Evolutionary conservation across 108 stramenopile species (phyloP).

Genomic region (Conticribra guillardii): DNA sequence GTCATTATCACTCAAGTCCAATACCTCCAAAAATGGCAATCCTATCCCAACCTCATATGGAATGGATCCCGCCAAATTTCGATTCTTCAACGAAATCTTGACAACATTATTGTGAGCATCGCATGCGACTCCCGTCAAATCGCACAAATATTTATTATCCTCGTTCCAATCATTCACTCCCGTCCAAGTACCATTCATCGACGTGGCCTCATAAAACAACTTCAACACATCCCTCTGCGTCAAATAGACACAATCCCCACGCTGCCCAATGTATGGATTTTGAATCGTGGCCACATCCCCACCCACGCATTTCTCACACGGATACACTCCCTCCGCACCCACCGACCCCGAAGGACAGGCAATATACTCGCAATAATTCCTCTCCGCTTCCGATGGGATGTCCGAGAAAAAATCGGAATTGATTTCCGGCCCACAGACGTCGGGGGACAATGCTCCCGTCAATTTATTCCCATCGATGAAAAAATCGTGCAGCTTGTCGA

Average conservation of each 20-base stretch:
- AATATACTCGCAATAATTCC: constrained; percentile 53
- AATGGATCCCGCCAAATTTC: constrained; percentile 53
- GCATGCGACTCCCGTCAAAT: constrained; percentile 63
- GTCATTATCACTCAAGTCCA: constrained; percentile 62
- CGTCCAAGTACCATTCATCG: constrained; percentile 26
- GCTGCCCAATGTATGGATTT: constrained; percentile 52
- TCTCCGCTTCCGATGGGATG: constrained; percentile 12
- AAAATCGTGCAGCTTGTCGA: constrained; percentile 42
- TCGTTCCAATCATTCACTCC: constrained; percentile 33
- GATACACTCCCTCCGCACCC: constrained; percentile 49
- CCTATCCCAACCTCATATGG: constrained; percentile 52
- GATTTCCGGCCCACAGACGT: constrained; percentile 44
- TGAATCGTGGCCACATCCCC: constrained; percentile 16
- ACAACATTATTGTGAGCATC: constrained; percentile 42
- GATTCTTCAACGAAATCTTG: constrained; percentile 40
- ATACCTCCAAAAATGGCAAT: constrained; percentile 42
- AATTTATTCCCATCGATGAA: constrained; percentile 52
- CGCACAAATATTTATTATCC: constrained; percentile 35
- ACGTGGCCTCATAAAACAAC: constrained; percentile 36
- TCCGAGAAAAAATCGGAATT: constrained; percentile 49
- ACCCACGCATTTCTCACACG: constrained; percentile 43
- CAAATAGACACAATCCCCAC: constrained; percentile 35
- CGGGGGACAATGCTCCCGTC: constrained; percentile 41
- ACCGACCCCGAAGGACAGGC: constrained; percentile 55
- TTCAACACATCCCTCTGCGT: constrained; percentile 41